phyloP scores from a whole-genome alignment of 164 flowering plant genomes.

The Taxillus chinensis region DNA sequence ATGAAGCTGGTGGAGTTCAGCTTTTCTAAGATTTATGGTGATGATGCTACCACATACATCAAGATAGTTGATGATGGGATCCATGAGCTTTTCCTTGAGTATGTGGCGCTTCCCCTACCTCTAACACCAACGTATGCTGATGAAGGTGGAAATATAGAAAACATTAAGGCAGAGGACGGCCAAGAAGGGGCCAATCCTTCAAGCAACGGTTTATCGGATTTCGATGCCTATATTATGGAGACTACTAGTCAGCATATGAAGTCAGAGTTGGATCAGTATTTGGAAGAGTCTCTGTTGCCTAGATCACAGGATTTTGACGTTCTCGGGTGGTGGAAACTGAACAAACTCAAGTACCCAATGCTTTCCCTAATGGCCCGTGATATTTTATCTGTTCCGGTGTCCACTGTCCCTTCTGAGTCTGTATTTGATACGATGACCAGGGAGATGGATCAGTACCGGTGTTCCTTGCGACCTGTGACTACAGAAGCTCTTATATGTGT shows the following conservation, averaged over 20 bases:
- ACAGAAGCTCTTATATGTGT: conserved; percentile 80
- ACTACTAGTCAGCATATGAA: conserved; percentile 46
- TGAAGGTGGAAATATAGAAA: conserved; percentile 18
- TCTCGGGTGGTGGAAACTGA: conserved; percentile 83
- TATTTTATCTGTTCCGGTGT: conserved; percentile 57
- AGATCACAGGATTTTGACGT: conserved; percentile 67
- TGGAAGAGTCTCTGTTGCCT: conserved; percentile 75
- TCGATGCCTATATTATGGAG: conserved; percentile 69
- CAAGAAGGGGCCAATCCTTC: conserved; percentile 23
- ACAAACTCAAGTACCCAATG: conserved; percentile 67
- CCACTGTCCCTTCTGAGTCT: conserved; percentile 37
- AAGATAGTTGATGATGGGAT: background rate
- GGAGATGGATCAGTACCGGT: conserved; percentile 54
- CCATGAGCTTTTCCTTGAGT: conserved; percentile 45
- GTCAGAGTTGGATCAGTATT: conserved; percentile 81
- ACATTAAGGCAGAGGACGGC: conserved; percentile 24
- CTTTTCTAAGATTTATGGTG: conserved; percentile 1
- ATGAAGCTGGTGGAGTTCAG: conserved; percentile 6
- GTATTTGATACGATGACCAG: conserved; percentile 41
- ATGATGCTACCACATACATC: background rate
- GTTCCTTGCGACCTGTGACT: conserved; percentile 68
- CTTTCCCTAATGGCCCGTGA: conserved; percentile 92
- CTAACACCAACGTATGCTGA: conserved; percentile 49
- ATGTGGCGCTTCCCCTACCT: conserved; percentile 46
- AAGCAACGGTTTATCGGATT: conserved; percentile 53